These are phyloP conservation scores for Diaporthe helianthi DNA, from an alignment of 2,329 filamentous ascomycete genomes.

Conservation along the genomic window DNA sequence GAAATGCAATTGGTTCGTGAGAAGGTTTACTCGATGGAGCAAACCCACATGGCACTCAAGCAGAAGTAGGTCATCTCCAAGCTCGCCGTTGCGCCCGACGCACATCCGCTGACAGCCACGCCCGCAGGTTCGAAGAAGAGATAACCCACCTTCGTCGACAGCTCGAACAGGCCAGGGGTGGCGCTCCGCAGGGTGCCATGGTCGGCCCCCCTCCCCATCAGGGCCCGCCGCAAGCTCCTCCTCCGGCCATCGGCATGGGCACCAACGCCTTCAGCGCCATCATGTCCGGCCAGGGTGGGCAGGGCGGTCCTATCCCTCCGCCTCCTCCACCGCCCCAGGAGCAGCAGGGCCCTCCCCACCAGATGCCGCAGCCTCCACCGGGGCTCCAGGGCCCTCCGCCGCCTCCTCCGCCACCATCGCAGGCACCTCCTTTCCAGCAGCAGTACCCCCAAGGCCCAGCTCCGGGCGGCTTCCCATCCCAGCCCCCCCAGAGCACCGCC, in stretches of 20 bases:
- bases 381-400: constrained; percentile 66
- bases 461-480: constrained; percentile 77
- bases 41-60: constrained; percentile 87
- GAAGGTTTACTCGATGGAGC: constrained; percentile 93
- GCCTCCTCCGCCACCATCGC: constrained; percentile 66
- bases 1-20: constrained; percentile 94
- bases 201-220: constrained; percentile 76
- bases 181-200: constrained; percentile 63
- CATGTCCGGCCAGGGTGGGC: constrained; percentile 86
- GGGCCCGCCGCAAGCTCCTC: constrained; percentile 82
- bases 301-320: constrained; percentile 84
- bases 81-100: constrained; percentile 23
- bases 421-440: constrained; percentile 76
- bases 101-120: constrained; percentile 28
- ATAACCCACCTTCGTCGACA: constrained; percentile 86
- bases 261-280: constrained; percentile 95
- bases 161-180: constrained; percentile 76
- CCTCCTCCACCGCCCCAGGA: constrained; percentile 70
- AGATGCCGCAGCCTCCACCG: constrained; percentile 79
- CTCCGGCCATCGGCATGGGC: constrained; percentile 87
- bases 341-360: constrained; percentile 60
- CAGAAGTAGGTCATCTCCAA: constrained; percentile 71
- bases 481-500: constrained; percentile 82
- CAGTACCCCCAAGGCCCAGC: constrained; percentile 66
- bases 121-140: constrained; percentile 87